Percentiles rank a stretch among this genome's conserved stretches.
These are phyloP conservation scores for Kwoniella dendrophila DNA, from an alignment of 768 basidiomycete genomes.

Conservation along the genomic window DNA sequence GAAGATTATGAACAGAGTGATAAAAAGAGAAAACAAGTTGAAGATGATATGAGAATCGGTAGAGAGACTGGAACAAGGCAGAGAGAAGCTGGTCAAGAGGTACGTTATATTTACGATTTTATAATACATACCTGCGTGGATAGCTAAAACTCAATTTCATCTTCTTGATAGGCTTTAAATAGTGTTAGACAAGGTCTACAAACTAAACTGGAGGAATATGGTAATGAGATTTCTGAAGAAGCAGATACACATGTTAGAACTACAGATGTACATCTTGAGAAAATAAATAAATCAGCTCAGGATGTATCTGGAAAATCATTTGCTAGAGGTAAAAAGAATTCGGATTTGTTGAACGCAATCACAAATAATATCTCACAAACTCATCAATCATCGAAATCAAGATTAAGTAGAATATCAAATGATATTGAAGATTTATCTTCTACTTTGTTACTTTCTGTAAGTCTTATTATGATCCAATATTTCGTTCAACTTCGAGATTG, in stretches of 20 bases:
- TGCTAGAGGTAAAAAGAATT: constrained; percentile 22
- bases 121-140: not conserved
- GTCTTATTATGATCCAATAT: not conserved
- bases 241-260: constrained; percentile 27
- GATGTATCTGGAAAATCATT: constrained; percentile 21
- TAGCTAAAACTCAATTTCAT: not conserved
- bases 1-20: constrained; percentile 58
- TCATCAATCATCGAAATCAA: constrained; percentile 12
- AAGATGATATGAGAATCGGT: constrained; percentile 52
- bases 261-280: constrained; percentile 33
- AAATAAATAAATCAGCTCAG: constrained; percentile 25
- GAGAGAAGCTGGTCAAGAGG: constrained; percentile 27
- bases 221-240: constrained; percentile 18
- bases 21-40: constrained; percentile 61
- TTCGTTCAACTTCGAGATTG: too few relatives aligned
- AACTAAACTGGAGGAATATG: constrained; percentile 28
- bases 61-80: constrained; percentile 22
- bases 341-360: constrained; percentile 12
- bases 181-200: constrained; percentile 24
- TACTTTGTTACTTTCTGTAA: constrained; percentile 22
- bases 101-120: constrained; percentile 13
- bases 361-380: constrained; percentile 9
- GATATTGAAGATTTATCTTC: constrained; percentile 11
- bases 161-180: constrained; percentile 22
- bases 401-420: constrained; percentile 2